These are phyloP conservation scores for Xylaria flabelliformis DNA, from an alignment of 495 filamentous ascomycete genomes.

Conservation along the genomic window DNA sequence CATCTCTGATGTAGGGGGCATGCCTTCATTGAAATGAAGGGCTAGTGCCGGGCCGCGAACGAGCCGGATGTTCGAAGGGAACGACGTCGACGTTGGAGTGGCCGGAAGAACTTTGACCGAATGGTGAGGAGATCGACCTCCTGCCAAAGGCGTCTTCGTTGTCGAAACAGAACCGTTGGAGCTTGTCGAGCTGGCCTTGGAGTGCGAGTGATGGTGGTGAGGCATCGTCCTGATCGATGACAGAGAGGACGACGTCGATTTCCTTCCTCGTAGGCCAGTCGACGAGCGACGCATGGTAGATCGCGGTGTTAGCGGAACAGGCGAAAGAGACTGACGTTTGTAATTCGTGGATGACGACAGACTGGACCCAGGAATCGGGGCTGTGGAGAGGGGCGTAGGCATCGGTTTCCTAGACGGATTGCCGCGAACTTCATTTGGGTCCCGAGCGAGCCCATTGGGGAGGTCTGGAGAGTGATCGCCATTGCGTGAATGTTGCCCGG, in stretches of 20 bases:
- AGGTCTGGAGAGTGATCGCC: constrained; percentile 33
- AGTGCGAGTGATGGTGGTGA: constrained; percentile 90
- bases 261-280: constrained; percentile 81
- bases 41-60: constrained; percentile 65
- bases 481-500: constrained; percentile 25
- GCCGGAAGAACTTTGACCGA: constrained; percentile 95
- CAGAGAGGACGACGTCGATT: constrained; percentile 95
- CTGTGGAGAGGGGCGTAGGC: constrained; percentile 42
- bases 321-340: constrained; percentile 86
- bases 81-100: constrained; percentile 78
- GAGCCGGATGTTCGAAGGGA: constrained; percentile 87
- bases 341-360: constrained; percentile 59
- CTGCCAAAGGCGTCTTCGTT: constrained; percentile 67
- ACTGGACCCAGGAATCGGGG: constrained; percentile 56
- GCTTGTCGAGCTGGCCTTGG: constrained; percentile 92
- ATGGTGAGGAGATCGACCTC: constrained; percentile 76
- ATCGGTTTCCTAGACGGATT: constrained; percentile 33
- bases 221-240: constrained; percentile 93
- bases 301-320: constrained; percentile 85
- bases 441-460: constrained; percentile 34
- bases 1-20: constrained; percentile 44
- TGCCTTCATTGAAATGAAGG: constrained; percentile 60
- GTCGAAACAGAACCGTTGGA: constrained; percentile 76
- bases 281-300: constrained; percentile 78
- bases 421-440: constrained; percentile 16